These are phyloP conservation scores for Penicillium egyptiacum DNA, from an alignment of 495 filamentous ascomycete species.

Conservation along the genomic window DNA sequence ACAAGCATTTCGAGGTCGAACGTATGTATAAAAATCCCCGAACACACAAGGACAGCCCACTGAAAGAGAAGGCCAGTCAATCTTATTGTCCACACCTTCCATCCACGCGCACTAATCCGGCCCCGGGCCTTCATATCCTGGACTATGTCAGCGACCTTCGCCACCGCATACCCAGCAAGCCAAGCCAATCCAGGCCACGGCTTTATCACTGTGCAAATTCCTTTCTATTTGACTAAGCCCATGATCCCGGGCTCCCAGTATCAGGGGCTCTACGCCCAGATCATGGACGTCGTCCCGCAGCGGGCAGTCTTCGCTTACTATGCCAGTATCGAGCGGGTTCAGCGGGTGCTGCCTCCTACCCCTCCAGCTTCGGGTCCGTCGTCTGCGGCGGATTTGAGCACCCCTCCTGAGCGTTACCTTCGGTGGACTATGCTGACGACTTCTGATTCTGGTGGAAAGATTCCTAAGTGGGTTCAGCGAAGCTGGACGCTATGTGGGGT, in stretches of 20 bases:
- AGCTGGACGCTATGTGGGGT: constrained; percentile 56
- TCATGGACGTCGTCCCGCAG: constrained; percentile 32
- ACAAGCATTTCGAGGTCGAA: constrained; percentile 49
- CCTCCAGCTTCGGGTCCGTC: not conserved
- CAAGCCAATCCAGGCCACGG: constrained; percentile 16
- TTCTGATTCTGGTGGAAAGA: constrained; percentile 64
- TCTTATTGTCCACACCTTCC: constrained; percentile 45
- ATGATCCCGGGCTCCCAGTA: not conserved
- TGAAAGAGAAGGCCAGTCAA: constrained; percentile 31
- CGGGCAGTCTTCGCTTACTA: constrained; percentile 55
- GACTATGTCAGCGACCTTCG: constrained; percentile 33
- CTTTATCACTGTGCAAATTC: constrained; percentile 58
- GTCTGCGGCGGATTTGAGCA: not conserved
- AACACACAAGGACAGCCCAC: not conserved
- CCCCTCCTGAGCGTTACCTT: constrained; percentile 33
- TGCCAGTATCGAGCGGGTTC: constrained; percentile 60
- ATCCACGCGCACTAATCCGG: constrained; percentile 33
- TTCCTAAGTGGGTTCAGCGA: constrained; percentile 66
- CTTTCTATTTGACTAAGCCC: constrained; percentile 30
- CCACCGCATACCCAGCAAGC: not conserved
- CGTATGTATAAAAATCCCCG: constrained; percentile 39
- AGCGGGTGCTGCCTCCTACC: constrained; percentile 23
- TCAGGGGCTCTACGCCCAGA: constrained; percentile 28
- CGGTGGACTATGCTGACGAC: constrained; percentile 71
- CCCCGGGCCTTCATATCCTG: constrained; percentile 43